Evolutionary conservation across 2,329 filamentous ascomycete species (phyloP), one percentile per base, ranked within the genome.

Genomic region (Penicillium sp.): DNA sequence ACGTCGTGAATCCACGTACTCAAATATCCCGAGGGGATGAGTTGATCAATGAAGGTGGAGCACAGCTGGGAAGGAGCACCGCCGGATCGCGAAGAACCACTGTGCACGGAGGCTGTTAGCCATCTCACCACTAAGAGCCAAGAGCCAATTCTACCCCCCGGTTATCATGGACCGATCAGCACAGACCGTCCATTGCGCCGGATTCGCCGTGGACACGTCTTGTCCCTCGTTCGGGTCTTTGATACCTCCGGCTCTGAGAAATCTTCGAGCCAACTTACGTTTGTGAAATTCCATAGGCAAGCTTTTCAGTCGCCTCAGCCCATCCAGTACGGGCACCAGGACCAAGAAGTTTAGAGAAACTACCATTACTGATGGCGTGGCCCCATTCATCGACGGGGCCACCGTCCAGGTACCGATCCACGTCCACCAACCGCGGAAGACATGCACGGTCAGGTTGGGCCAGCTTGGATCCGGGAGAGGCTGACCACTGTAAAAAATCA

Each of bases 301-400:
- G 69, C 57, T 79, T 82, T 45, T 76, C 73, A 5, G 82, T 84
- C 0, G 79, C 85, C 65, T 95, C 89, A 1, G 83, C 80, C 90
- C 90, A 97, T n/a, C 91, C 91, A 0, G 87, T 90, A 9, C 91
- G 78, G 43, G 86, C 70, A 0, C 91, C 93, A 0, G 91, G 90
- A 0, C 82, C 89, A 27, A 83, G 78, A 34, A 97, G 82, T 67
- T 98, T 98, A 65, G 83, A 88, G 67, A 97, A 97, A 5, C 85
- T 89, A 24, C 87, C 90, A 65, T 97, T 97, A 60, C 86, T 90
- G 33, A 90, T 75, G 8, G 82, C 79, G 66, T 97, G 84, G 9
- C 91, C 90, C 64, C 91, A 95, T 38, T 75, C 75, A 66, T 82
- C 76, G 3, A 72, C 73, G 53, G 67, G 79, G 34, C 78, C 77